Base-by-base conservation (phyloP, 2,329 filamentous ascomycete genomes). In the Eutypa lata region DNA sequence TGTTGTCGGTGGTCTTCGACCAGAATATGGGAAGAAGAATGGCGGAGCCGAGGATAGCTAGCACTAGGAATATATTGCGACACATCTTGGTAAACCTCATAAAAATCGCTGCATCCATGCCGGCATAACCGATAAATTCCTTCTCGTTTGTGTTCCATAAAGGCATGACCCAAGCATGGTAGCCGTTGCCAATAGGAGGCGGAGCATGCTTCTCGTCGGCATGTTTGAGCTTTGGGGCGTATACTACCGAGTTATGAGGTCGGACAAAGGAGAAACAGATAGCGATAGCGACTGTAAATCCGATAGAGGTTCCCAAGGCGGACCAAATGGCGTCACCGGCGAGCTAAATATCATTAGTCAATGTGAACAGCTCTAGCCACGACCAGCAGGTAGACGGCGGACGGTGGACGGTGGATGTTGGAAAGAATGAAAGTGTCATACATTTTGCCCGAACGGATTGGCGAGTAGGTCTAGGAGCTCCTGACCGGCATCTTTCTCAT, bases 211-310 rank as follows among this genome's bases (percentile, higher is more conserved):
- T 91, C 61, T 91, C 86, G 69, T 97, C 93, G 68, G 91, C 89
- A 76, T 97, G 88, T 69, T 96, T 96, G 47, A 95, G 79, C 69
- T 95, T 93, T 40, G 94, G 94, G 3, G 94, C 92, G 73, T 99
- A 99, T 47, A 99, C 90, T 61, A 93, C 83, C 52, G 87, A 88
- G 71, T 97, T 93, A 71, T 92, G 91, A 5, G 94, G 94, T 55
- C 94, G 89, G 51, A 97, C 78, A 63, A 97, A 76, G 57, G 91
- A 96, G 79, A 97, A 99, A 59, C 86, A 73, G 53, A 96, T 68
- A 57, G 90, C 86, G 61, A 96, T 86, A 61, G 86, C 77, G 57
- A 81, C 65, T 8, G 91, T 90, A 65, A 94, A 76, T 51, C 84
- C 88, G 44, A 97, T 68, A 3, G 93, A 96, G 21, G 89, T 91